Conservation (phyloP, 2,329 filamentous ascomycete species). For the Fusarium stilboides region DNA sequence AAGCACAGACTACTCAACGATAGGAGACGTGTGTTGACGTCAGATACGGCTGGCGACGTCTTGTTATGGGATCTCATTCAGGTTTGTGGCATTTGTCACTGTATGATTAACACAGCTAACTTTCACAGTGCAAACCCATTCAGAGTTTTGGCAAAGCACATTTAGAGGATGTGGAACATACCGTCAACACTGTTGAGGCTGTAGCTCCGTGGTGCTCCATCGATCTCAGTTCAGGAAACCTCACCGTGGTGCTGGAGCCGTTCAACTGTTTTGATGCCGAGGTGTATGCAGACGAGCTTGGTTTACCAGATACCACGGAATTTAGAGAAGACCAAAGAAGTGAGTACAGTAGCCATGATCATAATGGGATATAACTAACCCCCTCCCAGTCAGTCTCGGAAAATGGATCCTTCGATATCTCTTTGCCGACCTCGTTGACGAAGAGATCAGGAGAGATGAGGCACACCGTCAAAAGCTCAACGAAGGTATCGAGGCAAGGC, state of each 20-base stretch:
- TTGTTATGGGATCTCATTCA: slow-evolving; percentile 94
- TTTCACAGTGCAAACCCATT: slow-evolving; percentile 81
- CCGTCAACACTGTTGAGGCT: slow-evolving; percentile 89
- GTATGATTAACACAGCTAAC: slow-evolving; percentile 23
- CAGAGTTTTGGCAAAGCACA: slow-evolving; percentile 95
- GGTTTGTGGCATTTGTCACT: slow-evolving; percentile 62
- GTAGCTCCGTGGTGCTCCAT: slow-evolving; percentile 97
- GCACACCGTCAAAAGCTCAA: slow-evolving; percentile 79
- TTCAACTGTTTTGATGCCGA: slow-evolving; percentile 98
- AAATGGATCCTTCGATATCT: slow-evolving; percentile 97
- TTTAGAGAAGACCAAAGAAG: slow-evolving; percentile 95
- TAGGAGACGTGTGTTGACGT: slow-evolving; percentile 86
- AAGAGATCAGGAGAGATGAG: slow-evolving; percentile 89
- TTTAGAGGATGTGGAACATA: slow-evolving; percentile 89
- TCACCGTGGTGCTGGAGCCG: slow-evolving; percentile 92
- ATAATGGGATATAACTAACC: slow-evolving; percentile 44
- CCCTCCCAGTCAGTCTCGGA: slow-evolving; percentile 85
- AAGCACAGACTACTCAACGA: slow-evolving; percentile 96
- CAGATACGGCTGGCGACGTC: slow-evolving; percentile 96
- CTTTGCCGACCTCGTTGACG: slow-evolving; percentile 89
- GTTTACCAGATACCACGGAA: slow-evolving; percentile 79
- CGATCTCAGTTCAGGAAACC: slow-evolving; percentile 90
- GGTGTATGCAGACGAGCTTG: slow-evolving; percentile 93
- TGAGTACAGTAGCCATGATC: slow-evolving; percentile 60
- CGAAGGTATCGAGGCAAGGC: slow-evolving; percentile 71